These are phyloP conservation scores for Actinidia chinensis DNA, from an alignment of 179 eudicot species.

Conservation along the genomic window DNA sequence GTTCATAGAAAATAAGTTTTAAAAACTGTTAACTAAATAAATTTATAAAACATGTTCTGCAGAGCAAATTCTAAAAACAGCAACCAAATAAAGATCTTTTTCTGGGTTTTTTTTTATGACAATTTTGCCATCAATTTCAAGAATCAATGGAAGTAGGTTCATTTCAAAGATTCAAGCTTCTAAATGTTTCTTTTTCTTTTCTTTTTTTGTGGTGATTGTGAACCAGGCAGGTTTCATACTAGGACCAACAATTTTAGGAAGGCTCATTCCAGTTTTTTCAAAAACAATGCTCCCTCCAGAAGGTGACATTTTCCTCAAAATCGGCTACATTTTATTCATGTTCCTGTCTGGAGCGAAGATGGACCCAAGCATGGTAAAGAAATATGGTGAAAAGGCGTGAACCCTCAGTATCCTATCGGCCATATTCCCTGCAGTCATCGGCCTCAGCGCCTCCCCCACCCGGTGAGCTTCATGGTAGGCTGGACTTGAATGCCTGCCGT, in stretches of 20 bases:
- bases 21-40: too few species aligned
- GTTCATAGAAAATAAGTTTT: too few species aligned
- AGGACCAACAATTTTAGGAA: conserved; percentile 36
- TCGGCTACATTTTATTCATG: conserved; percentile 36
- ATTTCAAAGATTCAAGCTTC: too few species aligned
- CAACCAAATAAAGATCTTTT: too few species aligned
- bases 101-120: background rate
- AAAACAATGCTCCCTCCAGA: conserved; percentile 23
- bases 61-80: too few species aligned
- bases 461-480: background rate
- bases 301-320: conserved; percentile 27
- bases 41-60: too few species aligned
- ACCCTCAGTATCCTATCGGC: conserved; percentile 23
- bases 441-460: background rate
- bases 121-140: too few species aligned
- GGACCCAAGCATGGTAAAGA: conserved; percentile 28
- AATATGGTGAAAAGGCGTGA: conserved; percentile 29
- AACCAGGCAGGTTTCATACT: conserved; percentile 37
- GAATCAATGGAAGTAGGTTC: too few species aligned
- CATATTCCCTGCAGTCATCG: background rate
- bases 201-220: background rate
- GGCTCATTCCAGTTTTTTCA: background rate
- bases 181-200: background rate
- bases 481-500: background rate
- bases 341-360: conserved; percentile 41